Conservation (phyloP, 345 rosid genomes). For the Cochlearia excelsa region DNA sequence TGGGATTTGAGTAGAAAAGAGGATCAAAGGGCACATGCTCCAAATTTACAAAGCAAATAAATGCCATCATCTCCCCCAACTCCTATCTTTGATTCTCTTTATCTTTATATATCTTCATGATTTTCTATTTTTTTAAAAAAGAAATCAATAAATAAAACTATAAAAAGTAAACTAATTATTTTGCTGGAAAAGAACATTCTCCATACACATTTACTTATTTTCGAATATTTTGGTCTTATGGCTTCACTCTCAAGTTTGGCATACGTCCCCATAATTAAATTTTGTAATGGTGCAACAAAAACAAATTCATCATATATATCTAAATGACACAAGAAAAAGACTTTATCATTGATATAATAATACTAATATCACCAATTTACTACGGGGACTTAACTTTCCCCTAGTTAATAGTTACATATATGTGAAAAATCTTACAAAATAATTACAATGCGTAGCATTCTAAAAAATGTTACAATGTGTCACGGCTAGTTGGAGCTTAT, state of each 20-base stretch:
- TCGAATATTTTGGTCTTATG: slow-evolving; percentile 24
- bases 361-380: too few species aligned
- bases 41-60: slow-evolving; percentile 35
- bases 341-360: too few species aligned
- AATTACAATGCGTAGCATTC: too few species aligned
- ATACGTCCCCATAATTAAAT: slow-evolving; percentile 14
- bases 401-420: too few species aligned
- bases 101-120: slow-evolving; percentile 24
- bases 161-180: neutral
- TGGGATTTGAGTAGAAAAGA: slow-evolving; percentile 38
- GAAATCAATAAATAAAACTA: neutral
- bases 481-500: too few species aligned
- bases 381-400: too few species aligned
- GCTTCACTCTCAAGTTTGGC: slow-evolving; percentile 36
- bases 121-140: neutral
- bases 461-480: too few species aligned
- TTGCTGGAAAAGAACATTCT: slow-evolving; percentile 13
- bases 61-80: slow-evolving; percentile 38
- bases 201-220: slow-evolving; percentile 26
- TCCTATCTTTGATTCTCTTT: slow-evolving; percentile 29
- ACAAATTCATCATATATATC: too few species aligned
- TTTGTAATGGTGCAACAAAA: too few species aligned
- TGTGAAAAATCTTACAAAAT: too few species aligned
- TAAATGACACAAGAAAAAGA: too few species aligned
- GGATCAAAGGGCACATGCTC: slow-evolving; percentile 36